Conservation (phyloP, 1,284 basidiomycete species). For the Dichomitus squalens region DNA sequence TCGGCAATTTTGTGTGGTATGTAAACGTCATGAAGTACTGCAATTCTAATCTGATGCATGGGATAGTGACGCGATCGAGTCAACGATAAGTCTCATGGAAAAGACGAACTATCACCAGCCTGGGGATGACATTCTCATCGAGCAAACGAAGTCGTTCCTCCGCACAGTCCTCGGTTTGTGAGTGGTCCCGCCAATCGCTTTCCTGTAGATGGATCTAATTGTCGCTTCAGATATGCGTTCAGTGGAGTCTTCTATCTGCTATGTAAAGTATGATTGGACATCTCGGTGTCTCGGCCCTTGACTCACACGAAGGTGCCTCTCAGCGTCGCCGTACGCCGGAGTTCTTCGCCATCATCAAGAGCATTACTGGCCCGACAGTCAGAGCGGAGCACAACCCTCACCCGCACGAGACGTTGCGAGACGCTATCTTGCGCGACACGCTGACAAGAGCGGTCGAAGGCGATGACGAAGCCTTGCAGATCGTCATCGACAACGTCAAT, state of each 20-base stretch:
- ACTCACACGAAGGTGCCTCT: neutral
- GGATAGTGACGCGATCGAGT: slow-evolving; percentile 49
- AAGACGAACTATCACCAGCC: slow-evolving; percentile 45
- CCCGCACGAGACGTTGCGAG: slow-evolving; percentile 43
- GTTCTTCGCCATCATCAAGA: slow-evolving; percentile 57
- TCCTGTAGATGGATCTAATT: neutral
- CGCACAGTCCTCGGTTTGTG: slow-evolving; percentile 54
- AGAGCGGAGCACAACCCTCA: slow-evolving; percentile 35
- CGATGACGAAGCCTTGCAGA: slow-evolving; percentile 50
- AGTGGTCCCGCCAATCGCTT: slow-evolving; percentile 10
- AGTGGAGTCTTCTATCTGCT: slow-evolving; percentile 58
- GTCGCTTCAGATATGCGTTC: slow-evolving; percentile 45
- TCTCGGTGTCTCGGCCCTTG: neutral
- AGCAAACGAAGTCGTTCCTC: slow-evolving; percentile 57
- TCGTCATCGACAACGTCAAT: slow-evolving; percentile 56
- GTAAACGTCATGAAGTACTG: slow-evolving; percentile 24
- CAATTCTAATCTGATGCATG: neutral
- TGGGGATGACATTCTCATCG: slow-evolving; percentile 56
- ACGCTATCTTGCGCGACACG: slow-evolving; percentile 58
- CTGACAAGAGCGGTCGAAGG: slow-evolving; percentile 49
- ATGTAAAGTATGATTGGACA: slow-evolving; percentile 48
- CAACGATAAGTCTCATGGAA: slow-evolving; percentile 48
- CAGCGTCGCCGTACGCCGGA: slow-evolving; percentile 50
- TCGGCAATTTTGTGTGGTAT: slow-evolving; percentile 56
- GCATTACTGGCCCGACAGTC: slow-evolving; percentile 44